These are phyloP conservation scores for Penicillium sclerotiorum DNA, from an alignment of 2,329 filamentous ascomycete species.

Conservation along the genomic window DNA sequence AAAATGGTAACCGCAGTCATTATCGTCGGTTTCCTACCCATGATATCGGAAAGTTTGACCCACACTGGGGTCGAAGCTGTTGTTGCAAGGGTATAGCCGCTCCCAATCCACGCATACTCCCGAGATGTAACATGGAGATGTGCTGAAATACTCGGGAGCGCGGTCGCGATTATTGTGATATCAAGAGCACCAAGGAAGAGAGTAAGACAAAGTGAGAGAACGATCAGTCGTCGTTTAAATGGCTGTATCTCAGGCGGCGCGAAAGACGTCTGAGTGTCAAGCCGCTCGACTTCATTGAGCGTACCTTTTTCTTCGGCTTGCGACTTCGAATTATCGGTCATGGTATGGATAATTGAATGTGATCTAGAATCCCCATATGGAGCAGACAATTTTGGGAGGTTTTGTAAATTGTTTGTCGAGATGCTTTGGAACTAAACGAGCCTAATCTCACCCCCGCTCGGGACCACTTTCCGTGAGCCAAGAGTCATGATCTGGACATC, in stretches of 20 bases:
- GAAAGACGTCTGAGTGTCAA: neutral
- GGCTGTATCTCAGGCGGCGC: neutral
- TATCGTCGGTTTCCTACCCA: constrained; percentile 61
- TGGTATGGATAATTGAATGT: too few relatives aligned
- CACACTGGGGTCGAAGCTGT: constrained; percentile 45
- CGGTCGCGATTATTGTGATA: constrained; percentile 35
- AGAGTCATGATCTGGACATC: too few relatives aligned
- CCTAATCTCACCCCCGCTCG: too few relatives aligned
- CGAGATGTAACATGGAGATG: constrained; percentile 34
- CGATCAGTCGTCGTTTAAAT: neutral
- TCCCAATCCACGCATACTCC: constrained; percentile 45
- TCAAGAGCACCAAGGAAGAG: constrained; percentile 7
- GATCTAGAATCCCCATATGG: too few relatives aligned
- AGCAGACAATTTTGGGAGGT: too few relatives aligned
- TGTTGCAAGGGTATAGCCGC: constrained; percentile 38
- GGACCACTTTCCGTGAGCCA: too few relatives aligned
- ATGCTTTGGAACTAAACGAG: too few relatives aligned
- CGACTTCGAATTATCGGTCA: too few relatives aligned
- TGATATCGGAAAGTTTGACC: constrained; percentile 54
- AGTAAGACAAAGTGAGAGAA: constrained; percentile 4
- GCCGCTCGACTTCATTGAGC: neutral
- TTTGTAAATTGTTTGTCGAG: too few relatives aligned
- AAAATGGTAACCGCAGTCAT: constrained; percentile 59
- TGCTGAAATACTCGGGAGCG: constrained; percentile 39
- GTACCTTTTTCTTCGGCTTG: neutral